These are phyloP conservation scores for Sporothrix variecibatus DNA, from an alignment of 2,329 filamentous ascomycete species.

Conservation along the genomic window DNA sequence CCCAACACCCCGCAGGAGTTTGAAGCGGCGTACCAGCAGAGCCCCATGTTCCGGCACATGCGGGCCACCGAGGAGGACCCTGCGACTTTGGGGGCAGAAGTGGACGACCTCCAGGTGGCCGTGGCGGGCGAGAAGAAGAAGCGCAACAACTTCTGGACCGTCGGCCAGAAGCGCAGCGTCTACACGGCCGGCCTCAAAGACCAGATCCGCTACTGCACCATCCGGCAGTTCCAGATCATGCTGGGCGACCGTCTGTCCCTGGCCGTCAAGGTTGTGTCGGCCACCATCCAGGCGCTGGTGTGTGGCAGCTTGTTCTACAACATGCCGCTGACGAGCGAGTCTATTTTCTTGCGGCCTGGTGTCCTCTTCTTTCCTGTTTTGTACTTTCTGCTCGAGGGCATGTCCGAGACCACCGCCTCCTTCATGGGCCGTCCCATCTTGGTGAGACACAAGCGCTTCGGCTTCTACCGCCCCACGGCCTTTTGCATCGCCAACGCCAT, in stretches of 20 bases:
- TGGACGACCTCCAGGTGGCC: constrained; percentile 19
- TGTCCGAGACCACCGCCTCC: constrained; percentile 66
- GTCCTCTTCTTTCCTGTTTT: constrained; percentile 54
- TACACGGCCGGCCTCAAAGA: constrained; percentile 75
- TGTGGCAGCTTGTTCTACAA: constrained; percentile 79
- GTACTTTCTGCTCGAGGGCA: constrained; percentile 66
- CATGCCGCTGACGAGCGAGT: constrained; percentile 57
- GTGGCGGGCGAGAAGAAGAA: constrained; percentile 24
- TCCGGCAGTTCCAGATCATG: constrained; percentile 77
- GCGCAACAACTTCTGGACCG: constrained; percentile 6
- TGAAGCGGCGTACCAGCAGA: constrained; percentile 56
- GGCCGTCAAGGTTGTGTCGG: constrained; percentile 78
- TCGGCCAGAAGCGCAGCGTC: constrained; percentile 29
- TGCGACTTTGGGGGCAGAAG: constrained; percentile 43
- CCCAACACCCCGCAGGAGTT: constrained; percentile 66
- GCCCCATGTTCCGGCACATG: constrained; percentile 44
- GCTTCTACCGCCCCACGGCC: constrained; percentile 56
- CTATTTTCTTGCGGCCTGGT: constrained; percentile 61
- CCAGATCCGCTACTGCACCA: constrained; percentile 69
- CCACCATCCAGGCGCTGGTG: constrained; percentile 71
- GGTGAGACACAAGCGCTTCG: constrained; percentile 47
- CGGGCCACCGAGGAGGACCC: constrained; percentile 54
- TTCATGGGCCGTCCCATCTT: constrained; percentile 49
- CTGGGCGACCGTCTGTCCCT: constrained; percentile 73
- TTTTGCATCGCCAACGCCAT: constrained; percentile 60